phyloP scores from a whole-genome alignment of 2,329 filamentous ascomycete genomes.

The Penicillium brevicompactum region DNA sequence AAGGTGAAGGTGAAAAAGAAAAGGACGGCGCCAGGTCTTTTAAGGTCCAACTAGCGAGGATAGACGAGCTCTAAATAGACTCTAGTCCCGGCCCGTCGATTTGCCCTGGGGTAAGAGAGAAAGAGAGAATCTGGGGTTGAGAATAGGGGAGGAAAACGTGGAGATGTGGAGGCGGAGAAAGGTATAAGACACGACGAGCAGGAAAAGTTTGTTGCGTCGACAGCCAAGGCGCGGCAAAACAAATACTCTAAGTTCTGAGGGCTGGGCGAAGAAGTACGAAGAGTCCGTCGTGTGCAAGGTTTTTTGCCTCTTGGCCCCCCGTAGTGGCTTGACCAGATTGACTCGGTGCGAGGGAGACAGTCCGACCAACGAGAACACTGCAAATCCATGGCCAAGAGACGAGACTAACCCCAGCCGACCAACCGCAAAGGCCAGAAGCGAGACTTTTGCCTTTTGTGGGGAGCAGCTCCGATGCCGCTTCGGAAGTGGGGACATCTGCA shows the following conservation, averaged over 20 bases:
- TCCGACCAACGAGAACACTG: not conserved
- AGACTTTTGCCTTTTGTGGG: slow-evolving; percentile 3
- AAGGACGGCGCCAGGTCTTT: slow-evolving; percentile 7
- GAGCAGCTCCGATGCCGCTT: not conserved
- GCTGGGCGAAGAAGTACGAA: not conserved
- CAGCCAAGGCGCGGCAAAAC: slow-evolving; percentile 22
- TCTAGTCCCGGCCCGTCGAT: slow-evolving; percentile 12
- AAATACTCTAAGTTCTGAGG: slow-evolving; percentile 4
- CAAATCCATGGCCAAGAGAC: too few species aligned
- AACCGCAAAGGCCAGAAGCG: not conserved
- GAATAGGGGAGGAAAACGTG: slow-evolving; percentile 14
- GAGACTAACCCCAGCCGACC: not conserved
- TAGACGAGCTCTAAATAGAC: slow-evolving; percentile 22
- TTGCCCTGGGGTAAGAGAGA: slow-evolving; percentile 10
- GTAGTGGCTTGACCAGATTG: not conserved
- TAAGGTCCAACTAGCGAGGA: slow-evolving; percentile 6
- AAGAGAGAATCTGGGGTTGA: slow-evolving; percentile 19
- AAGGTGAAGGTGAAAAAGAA: slow-evolving; percentile 3
- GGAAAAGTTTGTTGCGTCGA: not conserved
- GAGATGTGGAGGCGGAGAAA: slow-evolving; percentile 23
- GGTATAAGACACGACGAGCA: slow-evolving; percentile 16
- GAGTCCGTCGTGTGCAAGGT: too few species aligned
- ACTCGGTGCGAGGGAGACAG: not conserved
- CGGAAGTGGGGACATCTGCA: slow-evolving; percentile 1
- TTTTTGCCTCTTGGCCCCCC: slow-evolving; percentile 5